A percentile compares a stretch with the other conserved stretches of the same genome.
These are phyloP conservation scores for Ambrosiella beaveri DNA, from an alignment of 2,329 filamentous ascomycete genomes.

Conservation along the genomic window DNA sequence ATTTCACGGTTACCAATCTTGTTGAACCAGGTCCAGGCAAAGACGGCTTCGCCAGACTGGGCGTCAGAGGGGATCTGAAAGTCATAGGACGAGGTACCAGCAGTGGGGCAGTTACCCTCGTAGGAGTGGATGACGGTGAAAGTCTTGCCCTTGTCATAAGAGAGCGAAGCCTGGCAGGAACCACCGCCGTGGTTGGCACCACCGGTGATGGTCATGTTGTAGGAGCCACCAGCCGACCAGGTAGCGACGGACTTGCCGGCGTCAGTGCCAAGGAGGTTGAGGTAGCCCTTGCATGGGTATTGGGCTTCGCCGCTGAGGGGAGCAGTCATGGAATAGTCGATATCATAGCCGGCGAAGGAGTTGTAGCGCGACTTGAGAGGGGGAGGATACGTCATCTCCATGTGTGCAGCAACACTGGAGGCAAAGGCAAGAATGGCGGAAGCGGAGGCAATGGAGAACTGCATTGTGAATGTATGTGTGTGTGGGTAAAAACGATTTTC, in stretches of 20 bases:
- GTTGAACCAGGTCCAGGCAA: conserved; percentile 69
- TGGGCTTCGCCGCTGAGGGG: conserved; percentile 50
- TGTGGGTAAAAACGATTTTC: not conserved
- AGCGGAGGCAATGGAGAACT: conserved; percentile 23
- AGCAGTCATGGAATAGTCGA: conserved; percentile 56
- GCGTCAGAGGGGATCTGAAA: conserved; percentile 51
- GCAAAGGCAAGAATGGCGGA: conserved; percentile 26
- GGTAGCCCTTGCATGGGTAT: conserved; percentile 60
- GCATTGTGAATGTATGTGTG: conserved; percentile 23
- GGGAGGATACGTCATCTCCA: conserved; percentile 36
- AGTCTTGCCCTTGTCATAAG: conserved; percentile 51
- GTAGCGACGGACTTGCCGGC: conserved; percentile 37
- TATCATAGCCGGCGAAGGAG: conserved; percentile 27
- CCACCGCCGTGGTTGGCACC: conserved; percentile 50
- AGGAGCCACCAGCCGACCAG: conserved; percentile 43
- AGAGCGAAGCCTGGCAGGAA: conserved; percentile 59
- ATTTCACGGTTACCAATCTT: conserved; percentile 61
- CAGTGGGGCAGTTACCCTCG: conserved; percentile 35
- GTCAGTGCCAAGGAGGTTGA: conserved; percentile 29
- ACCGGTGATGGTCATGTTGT: conserved; percentile 48
- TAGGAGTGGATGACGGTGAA: conserved; percentile 51
- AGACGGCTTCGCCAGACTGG: conserved; percentile 42
- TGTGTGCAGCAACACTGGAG: conserved; percentile 33
- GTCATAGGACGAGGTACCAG: conserved; percentile 32
- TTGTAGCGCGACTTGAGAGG: conserved; percentile 38